Percentiles rank a stretch among this genome's conserved stretches.
These are phyloP conservation scores for Aureobasidium musti DNA, from an alignment of 2,329 filamentous ascomycete genomes.

Conservation along the genomic window DNA sequence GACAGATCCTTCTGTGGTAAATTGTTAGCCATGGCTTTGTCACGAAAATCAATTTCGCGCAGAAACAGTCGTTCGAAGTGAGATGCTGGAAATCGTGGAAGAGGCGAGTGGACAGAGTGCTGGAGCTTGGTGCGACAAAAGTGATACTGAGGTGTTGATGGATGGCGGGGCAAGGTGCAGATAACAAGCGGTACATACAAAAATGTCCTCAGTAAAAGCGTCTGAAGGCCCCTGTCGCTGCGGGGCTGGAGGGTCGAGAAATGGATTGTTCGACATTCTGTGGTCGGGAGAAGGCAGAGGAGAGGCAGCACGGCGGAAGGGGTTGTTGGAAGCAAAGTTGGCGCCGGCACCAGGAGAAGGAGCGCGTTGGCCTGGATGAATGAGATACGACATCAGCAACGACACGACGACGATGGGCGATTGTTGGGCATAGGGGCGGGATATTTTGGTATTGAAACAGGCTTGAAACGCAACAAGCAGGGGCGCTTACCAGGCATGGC, in stretches of 20 bases:
- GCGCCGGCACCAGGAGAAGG: conserved; percentile 58
- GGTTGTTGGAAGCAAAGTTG: conserved; percentile 74
- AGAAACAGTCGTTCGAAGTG: neutral
- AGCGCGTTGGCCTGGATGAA: conserved; percentile 37
- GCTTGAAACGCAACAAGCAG: conserved; percentile 21
- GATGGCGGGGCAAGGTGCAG: conserved; percentile 24
- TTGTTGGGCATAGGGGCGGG: neutral
- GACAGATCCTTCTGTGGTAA: conserved; percentile 64
- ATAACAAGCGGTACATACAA: conserved; percentile 62
- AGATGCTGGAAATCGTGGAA: neutral
- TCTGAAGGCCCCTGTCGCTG: conserved; percentile 24
- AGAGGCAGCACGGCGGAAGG: conserved; percentile 70
- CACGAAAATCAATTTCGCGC: neutral
- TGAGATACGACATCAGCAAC: conserved; percentile 22
- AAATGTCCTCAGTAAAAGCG: conserved; percentile 67
- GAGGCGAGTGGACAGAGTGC: neutral
- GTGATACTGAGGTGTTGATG: neutral
- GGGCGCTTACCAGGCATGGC: conserved; percentile 45
- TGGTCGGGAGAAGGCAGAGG: conserved; percentile 46
- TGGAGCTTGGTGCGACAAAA: conserved; percentile 14
- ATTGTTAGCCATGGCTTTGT: neutral
- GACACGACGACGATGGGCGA: neutral
- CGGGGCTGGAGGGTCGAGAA: conserved; percentile 55
- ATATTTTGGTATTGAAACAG: conserved; percentile 25
- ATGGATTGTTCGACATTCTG: conserved; percentile 71